These are phyloP conservation scores for Meyerozyma guilliermondii DNA, from an alignment of 1,139 yeast species.

Conservation along the genomic window DNA sequence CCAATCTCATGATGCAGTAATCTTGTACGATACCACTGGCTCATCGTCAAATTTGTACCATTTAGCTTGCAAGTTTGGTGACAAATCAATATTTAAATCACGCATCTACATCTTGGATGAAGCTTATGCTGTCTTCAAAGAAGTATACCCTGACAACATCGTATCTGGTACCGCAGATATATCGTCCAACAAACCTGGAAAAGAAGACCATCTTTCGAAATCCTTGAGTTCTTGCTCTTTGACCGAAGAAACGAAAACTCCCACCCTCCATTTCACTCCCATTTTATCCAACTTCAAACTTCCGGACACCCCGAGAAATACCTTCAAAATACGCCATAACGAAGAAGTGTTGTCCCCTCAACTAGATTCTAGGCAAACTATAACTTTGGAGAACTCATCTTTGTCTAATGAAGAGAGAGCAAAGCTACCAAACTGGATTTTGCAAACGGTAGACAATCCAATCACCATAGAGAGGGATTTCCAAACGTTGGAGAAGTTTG, in stretches of 20 bases:
- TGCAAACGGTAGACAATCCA: neutral
- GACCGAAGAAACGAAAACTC: neutral
- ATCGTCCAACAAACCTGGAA: neutral
- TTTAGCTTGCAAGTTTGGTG: neutral
- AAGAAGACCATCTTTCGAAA: neutral
- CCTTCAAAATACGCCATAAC: conserved; percentile 12
- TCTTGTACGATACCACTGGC: neutral
- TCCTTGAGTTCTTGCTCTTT: neutral
- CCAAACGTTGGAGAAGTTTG: conserved; percentile 21
- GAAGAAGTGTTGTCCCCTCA: conserved; percentile 8
- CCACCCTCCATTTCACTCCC: conserved; percentile 15
- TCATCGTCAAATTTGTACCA: neutral
- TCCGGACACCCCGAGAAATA: conserved; percentile 16
- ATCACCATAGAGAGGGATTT: neutral
- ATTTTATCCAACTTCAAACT: conserved; percentile 25
- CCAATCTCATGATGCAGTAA: conserved; percentile 14
- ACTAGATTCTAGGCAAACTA: conserved; percentile 8
- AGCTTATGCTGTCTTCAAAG: neutral
- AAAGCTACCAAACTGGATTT: neutral
- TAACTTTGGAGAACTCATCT: neutral
- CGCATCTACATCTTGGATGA: neutral
- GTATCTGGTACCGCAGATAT: neutral
- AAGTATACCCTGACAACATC: neutral
- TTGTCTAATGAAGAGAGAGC: neutral
- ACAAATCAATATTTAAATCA: neutral